These are phyloP conservation scores for Taiozyma sp. DNA, from an alignment of 1,139 yeast species.

Conservation along the genomic window DNA sequence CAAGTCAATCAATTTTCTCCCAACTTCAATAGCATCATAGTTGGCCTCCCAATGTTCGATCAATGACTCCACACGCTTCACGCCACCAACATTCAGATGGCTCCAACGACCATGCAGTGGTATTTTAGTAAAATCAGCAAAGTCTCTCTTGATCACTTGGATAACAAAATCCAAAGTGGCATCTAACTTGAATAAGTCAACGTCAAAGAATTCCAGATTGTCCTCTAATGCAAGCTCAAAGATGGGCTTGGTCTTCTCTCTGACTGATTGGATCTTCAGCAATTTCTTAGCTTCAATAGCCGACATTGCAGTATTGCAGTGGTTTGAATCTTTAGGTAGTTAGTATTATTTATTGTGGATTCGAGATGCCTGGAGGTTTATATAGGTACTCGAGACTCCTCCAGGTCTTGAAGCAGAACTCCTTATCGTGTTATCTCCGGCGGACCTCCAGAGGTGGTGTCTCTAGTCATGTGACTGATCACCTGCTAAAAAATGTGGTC, in stretches of 20 bases:
- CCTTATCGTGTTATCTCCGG: constrained; percentile 6
- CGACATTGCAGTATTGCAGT: background rate
- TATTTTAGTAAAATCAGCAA: constrained; percentile 32
- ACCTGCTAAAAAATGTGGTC: background rate
- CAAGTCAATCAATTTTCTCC: constrained; percentile 46
- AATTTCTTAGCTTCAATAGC: constrained; percentile 25
- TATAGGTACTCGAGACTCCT: background rate
- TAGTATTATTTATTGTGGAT: background rate
- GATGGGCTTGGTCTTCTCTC: constrained; percentile 42
- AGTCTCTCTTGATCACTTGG: constrained; percentile 37
- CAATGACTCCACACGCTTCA: constrained; percentile 35
- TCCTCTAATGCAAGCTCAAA: constrained; percentile 31
- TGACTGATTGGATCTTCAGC: constrained; percentile 43
- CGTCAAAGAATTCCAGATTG: constrained; percentile 37
- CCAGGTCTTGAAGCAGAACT: background rate
- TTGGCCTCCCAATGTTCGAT: constrained; percentile 30
- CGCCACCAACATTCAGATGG: constrained; percentile 46
- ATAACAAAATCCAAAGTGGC: constrained; percentile 38
- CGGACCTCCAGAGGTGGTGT: constrained; percentile 5
- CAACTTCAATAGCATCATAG: constrained; percentile 36
- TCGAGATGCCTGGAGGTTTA: background rate
- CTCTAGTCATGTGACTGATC: background rate
- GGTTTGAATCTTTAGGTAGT: background rate
- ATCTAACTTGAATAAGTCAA: constrained; percentile 35
- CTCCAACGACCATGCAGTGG: constrained; percentile 66